Evolutionary conservation across 1,284 basidiomycete species (phyloP).

Genomic region (Rhizopogon parksii): DNA sequence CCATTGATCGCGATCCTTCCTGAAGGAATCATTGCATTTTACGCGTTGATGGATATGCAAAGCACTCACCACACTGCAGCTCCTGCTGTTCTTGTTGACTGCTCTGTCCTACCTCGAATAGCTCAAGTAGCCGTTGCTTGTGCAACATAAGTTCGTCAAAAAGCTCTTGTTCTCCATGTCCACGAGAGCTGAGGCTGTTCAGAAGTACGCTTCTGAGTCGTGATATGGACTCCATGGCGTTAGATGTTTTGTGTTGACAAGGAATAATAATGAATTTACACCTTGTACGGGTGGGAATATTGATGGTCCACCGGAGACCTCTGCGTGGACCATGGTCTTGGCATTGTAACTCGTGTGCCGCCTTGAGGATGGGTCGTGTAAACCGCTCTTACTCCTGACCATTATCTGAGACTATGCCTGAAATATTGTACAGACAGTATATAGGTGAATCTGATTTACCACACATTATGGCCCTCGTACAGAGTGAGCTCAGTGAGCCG

Average conservation of each 20-base stretch:
- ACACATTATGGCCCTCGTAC: constrained; percentile 80
- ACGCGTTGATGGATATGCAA: constrained; percentile 10
- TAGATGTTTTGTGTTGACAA: not conserved
- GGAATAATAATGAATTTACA: not conserved
- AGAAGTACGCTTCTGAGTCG: constrained; percentile 37
- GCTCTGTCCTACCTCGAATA: constrained; percentile 59
- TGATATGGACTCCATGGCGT: constrained; percentile 38
- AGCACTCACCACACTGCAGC: constrained; percentile 59
- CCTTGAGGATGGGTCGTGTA: not conserved
- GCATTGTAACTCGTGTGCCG: constrained; percentile 1
- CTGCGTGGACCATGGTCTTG: not conserved
- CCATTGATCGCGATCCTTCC: constrained; percentile 59
- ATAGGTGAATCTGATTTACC: constrained; percentile 71
- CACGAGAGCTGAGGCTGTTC: constrained; percentile 33
- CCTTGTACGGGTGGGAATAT: constrained; percentile 9
- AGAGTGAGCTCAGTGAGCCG: constrained; percentile 90
- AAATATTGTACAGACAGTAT: constrained; percentile 68
- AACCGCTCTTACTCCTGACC: constrained; percentile 2
- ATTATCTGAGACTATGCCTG: constrained; percentile 32
- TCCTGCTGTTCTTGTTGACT: constrained; percentile 61
- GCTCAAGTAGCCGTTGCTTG: constrained; percentile 50
- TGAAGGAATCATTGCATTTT: constrained; percentile 22
- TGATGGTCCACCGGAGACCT: constrained; percentile 1
- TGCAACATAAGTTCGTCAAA: constrained; percentile 67
- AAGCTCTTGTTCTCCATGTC: constrained; percentile 61